Evolutionary conservation across 441 rosid genomes (phyloP), one percentile per base, ranked within the genome.

Genomic region (Gossypium davidsonii): DNA sequence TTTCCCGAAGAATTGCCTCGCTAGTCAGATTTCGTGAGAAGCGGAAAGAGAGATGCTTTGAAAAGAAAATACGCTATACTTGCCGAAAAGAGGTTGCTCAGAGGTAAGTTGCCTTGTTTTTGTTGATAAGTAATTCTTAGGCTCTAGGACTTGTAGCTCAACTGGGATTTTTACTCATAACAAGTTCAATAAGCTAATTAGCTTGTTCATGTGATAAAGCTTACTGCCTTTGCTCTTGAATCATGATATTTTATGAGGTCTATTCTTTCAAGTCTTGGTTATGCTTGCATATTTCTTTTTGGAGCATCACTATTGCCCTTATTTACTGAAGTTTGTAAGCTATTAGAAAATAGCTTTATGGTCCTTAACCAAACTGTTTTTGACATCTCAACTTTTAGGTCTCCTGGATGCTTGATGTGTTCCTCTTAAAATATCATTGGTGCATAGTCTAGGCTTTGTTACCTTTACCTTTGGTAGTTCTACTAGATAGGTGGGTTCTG

Each of bases 51-150:
- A 83, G 88, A 80, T 84, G 86, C 78, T 86, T 84, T 72, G 82
- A 83, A 28, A 86, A 84, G 82, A 86, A 81, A 82, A 82, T 86
- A 59, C 80, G 81, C 14, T 86, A 84, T 67, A 80, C 71, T 42
- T 84, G 84, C 73, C 82, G 85, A 77, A 82, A 82, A 78, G 89
- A 84, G 75, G 87, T 86, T 75, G 87, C 89, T 51, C 79, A 82
- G 72, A 86, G 85, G 89, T 86, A 77, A 48, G 79, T 42, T 71
- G 71, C 71, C 49, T 69, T 31, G 44, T 39, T 6, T 39, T 6
- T 63, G 28, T 67, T 51, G 26, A 48, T 25, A 67, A 67, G 14
- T 49, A 67, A 34, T 5, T 67, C 10, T 48, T 67, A 67, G 14
- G 26, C 58, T 48, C 12, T 14, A 44, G 3, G 7, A 15, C 23